A percentile compares a stretch with the other conserved stretches of the same genome.
phyloP scores from a whole-genome alignment of 176 grass and related monocot genomes.

The Secale cereale region DNA sequence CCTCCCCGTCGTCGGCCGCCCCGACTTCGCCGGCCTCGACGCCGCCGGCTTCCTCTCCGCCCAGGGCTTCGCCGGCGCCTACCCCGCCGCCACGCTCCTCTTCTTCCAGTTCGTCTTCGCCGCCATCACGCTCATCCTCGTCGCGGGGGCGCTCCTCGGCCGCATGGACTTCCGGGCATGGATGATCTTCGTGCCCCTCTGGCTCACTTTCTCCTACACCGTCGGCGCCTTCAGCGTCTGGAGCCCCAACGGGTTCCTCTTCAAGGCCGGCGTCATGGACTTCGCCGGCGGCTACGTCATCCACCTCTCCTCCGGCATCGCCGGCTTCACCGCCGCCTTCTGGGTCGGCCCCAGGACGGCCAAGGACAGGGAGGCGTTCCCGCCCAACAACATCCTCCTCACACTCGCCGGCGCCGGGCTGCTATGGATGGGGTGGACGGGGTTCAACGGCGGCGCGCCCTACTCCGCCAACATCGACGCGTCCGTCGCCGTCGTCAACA shows the following conservation, averaged over 20 bases:
- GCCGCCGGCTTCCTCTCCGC: constrained; percentile 32
- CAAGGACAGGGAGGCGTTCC: constrained; percentile 74
- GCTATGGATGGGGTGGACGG: constrained; percentile 85
- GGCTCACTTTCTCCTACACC: constrained; percentile 87
- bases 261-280: constrained; percentile 79
- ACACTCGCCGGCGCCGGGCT: constrained; percentile 68
- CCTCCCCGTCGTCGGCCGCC: constrained; percentile 52
- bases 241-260: constrained; percentile 77
- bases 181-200: constrained; percentile 82
- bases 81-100: constrained; percentile 69
- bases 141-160: constrained; percentile 70
- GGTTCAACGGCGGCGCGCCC: constrained; percentile 79
- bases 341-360: constrained; percentile 66
- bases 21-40: constrained; percentile 44
- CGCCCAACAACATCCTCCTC: constrained; percentile 74
- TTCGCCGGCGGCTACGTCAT: constrained; percentile 77
- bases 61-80: constrained; percentile 66
- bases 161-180: constrained; percentile 69
- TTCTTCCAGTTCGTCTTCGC: constrained; percentile 90
- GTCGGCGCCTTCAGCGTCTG: constrained; percentile 82
- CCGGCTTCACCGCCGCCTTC: constrained; percentile 63
- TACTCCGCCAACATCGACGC: constrained; percentile 60
- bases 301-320: constrained; percentile 73
- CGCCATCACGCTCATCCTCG: constrained; percentile 78
- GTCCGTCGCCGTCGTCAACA: constrained; percentile 71